A percentile compares a stretch with the other conserved stretches of the same genome.
Evolutionary conservation across 2,329 filamentous ascomycete genomes (phyloP).

Genomic region (Penicillium sp.): DNA sequence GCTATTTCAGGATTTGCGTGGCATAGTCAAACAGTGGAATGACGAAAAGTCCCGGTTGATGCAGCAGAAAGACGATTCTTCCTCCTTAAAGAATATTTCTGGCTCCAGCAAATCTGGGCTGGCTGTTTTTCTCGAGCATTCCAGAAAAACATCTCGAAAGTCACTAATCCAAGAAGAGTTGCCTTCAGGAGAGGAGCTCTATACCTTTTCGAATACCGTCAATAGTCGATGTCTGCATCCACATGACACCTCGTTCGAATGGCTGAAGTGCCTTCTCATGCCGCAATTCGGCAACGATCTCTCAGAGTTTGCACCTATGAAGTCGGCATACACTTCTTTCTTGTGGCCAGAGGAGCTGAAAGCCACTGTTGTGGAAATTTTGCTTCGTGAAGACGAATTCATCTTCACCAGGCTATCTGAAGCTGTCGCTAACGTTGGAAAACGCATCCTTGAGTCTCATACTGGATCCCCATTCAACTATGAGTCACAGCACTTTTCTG

Average conservation of each 20-base stretch:
- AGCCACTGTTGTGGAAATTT: constrained; percentile 52
- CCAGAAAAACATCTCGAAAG: constrained; percentile 47
- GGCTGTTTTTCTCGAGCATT: constrained; percentile 58
- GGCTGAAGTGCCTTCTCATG: constrained; percentile 53
- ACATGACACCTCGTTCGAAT: constrained; percentile 54
- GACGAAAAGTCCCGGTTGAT: constrained; percentile 46
- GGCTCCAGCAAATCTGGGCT: constrained; percentile 50
- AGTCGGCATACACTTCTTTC: constrained; percentile 54
- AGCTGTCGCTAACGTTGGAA: constrained; percentile 30
- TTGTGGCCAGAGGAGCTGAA: constrained; percentile 59
- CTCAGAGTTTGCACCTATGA: constrained; percentile 18
- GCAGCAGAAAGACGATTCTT: constrained; percentile 50
- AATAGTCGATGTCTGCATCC: constrained; percentile 50
- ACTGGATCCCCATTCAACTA: constrained; percentile 26
- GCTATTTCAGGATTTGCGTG: constrained; percentile 47
- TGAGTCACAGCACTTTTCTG: constrained; percentile 31
- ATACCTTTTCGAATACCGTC: constrained; percentile 44
- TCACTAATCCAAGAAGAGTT: constrained; percentile 41
- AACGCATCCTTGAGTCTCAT: constrained; percentile 25
- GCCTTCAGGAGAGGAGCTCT: constrained; percentile 37
- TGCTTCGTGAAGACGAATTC: constrained; percentile 56
- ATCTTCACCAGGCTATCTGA: constrained; percentile 47
- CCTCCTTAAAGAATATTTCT: constrained; percentile 49
- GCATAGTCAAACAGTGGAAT: constrained; percentile 45
- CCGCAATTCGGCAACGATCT: constrained; percentile 33